phyloP scores from a whole-genome alignment of 148 eudicot genomes.

The Diospyros lotus region DNA sequence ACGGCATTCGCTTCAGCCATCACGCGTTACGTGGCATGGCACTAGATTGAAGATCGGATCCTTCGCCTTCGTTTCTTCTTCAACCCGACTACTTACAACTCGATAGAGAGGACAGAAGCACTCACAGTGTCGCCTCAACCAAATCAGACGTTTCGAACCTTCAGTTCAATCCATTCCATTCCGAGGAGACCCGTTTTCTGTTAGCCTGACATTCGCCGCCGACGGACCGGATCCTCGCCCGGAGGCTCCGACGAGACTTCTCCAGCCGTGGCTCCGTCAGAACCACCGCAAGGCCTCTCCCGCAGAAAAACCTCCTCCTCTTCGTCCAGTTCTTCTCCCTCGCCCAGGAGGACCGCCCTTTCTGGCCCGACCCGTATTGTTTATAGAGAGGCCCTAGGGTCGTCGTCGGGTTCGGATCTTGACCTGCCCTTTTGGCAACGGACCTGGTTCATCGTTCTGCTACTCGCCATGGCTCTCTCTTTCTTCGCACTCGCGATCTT shows the following conservation, averaged over 20 bases:
- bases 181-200: too few relatives aligned
- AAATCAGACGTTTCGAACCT: too few relatives aligned
- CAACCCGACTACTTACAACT: too few relatives aligned
- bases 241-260: not conserved
- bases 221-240: conserved; percentile 4
- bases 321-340: conserved; percentile 22
- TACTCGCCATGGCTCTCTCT: conserved; percentile 62
- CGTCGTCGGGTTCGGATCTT: conserved; percentile 30
- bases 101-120: too few relatives aligned
- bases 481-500: conserved; percentile 66
- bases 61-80: too few relatives aligned
- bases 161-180: too few relatives aligned
- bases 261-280: conserved; percentile 3
- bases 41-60: too few relatives aligned
- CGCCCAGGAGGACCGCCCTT: conserved; percentile 11
- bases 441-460: conserved; percentile 60
- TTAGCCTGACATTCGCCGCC: not conserved
- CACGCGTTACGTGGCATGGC: too few relatives aligned
- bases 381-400: conserved; percentile 33
- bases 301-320: conserved; percentile 30
- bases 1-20: too few relatives aligned
- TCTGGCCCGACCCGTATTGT: conserved; percentile 39
- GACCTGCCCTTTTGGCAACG: conserved; percentile 65
- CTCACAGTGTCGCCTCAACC: too few relatives aligned
- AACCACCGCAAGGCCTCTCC: not conserved